Evolutionary conservation across 371 early-diverging fungal genomes (phyloP).

Genomic region (Saksenaea vasiformis): DNA sequence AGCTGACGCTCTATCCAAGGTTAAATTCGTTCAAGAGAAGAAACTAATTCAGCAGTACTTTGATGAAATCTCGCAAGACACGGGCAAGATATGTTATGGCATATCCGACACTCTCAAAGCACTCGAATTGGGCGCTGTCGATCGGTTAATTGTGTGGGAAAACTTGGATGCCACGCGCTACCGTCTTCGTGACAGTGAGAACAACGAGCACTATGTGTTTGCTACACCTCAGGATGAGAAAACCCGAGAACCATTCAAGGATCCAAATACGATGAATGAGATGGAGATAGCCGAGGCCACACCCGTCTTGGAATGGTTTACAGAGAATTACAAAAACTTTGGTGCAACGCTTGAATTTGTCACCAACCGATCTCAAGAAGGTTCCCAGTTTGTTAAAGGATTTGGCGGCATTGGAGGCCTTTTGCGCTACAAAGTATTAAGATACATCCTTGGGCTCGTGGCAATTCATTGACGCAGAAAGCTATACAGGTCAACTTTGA

Average conservation of each 20-base stretch:
- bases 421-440: constrained; percentile 62
- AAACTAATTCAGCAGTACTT: constrained; percentile 96
- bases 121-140: constrained; percentile 96
- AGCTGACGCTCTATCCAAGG: constrained; percentile 92
- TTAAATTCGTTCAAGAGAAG: constrained; percentile 99
- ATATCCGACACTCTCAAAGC: constrained; percentile 97
- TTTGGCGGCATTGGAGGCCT: constrained; percentile 99
- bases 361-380: constrained; percentile 98
- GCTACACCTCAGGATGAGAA: constrained; percentile 86
- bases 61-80: constrained; percentile 96
- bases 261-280: constrained; percentile 64
- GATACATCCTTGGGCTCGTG: too few relatives aligned
- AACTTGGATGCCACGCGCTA: constrained; percentile 81
- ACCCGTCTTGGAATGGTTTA: constrained; percentile 97
- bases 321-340: constrained; percentile 97
- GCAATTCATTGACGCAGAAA: neutral
- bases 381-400: constrained; percentile 98
- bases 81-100: constrained; percentile 97
- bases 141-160: constrained; percentile 98
- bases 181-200: constrained; percentile 70
- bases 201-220: constrained; percentile 69
- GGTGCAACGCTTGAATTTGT: constrained; percentile 95
- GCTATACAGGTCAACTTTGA: constrained; percentile 93
- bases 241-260: constrained; percentile 61
- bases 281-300: constrained; percentile 81